Evolutionary conservation across 495 filamentous ascomycete genomes (phyloP).

Genomic region (Penicillium alfredii): DNA sequence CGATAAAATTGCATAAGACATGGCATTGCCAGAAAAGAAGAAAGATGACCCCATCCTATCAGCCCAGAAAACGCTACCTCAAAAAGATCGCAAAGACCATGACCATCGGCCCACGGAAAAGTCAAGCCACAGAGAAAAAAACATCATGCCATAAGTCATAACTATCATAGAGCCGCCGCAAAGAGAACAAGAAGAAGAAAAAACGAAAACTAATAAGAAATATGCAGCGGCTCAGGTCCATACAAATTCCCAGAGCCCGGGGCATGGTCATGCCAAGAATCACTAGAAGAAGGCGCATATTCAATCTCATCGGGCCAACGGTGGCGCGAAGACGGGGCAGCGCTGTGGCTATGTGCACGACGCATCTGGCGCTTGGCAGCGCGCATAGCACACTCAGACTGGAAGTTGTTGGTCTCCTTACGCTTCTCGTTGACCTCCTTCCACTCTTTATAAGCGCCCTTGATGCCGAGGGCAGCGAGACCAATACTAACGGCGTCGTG

Average conservation of each 20-base stretch:
- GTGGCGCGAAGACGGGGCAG: slow-evolving; percentile 1
- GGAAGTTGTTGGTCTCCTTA: slow-evolving; percentile 47
- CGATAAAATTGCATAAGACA: no score
- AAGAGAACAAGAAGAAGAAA: no score
- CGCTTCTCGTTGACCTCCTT: slow-evolving; percentile 59
- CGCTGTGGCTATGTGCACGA: slow-evolving; percentile 15
- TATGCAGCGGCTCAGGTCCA: slow-evolving; percentile 1
- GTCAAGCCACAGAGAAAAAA: no score
- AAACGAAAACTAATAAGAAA: slow-evolving; percentile 8
- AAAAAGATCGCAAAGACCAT: no score
- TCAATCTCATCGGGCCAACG: slow-evolving; percentile 28
- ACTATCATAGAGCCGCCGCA: no score
- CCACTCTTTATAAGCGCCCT: slow-evolving; percentile 73
- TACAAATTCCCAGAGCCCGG: slow-evolving; percentile 21
- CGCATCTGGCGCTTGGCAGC: slow-evolving; percentile 27
- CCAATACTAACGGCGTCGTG: slow-evolving; percentile 74
- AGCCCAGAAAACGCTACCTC: no score
- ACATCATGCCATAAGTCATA: no score
- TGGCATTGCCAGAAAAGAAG: no score
- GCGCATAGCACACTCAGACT: slow-evolving; percentile 41
- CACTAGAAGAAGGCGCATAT: slow-evolving; percentile 5
- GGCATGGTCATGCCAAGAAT: slow-evolving; percentile 11
- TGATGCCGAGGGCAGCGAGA: slow-evolving; percentile 81
- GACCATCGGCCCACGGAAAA: no score
- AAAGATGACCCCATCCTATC: no score